A percentile compares a stretch with the other conserved stretches of the same genome.
phyloP scores from a whole-genome alignment of 345 rosid species.

The Pistacia vera region DNA sequence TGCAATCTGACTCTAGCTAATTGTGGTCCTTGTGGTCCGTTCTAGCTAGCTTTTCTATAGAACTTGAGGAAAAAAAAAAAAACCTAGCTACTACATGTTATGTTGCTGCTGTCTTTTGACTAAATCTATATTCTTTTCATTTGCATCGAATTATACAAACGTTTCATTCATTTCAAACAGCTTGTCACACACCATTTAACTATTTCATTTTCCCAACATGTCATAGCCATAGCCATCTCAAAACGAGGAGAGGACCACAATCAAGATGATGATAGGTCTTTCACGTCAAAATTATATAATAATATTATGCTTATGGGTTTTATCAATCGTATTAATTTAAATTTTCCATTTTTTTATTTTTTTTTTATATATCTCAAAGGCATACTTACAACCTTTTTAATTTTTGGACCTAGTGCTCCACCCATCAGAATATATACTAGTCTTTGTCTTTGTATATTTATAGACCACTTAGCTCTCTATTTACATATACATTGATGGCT shows the following conservation, averaged over 20 bases:
- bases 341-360: too few species aligned
- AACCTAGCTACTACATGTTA: too few species aligned
- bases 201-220: background rate
- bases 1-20: too few species aligned
- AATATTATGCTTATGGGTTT: background rate
- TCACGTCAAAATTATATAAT: too few species aligned
- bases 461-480: too few species aligned
- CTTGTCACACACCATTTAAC: conserved; percentile 3
- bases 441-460: too few species aligned
- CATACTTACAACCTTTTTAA: too few species aligned
- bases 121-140: background rate
- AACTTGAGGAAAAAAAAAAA: background rate
- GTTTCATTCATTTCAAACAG: background rate
- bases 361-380: too few species aligned
- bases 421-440: background rate
- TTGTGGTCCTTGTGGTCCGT: background rate
- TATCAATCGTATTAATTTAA: too few species aligned
- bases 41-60: background rate
- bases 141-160: background rate
- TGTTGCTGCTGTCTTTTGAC: background rate
- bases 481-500: too few species aligned
- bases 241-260: background rate
- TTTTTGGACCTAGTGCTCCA: background rate
- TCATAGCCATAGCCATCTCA: background rate
- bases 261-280: background rate